phyloP scores from a whole-genome alignment of 2,329 filamentous ascomycete genomes.

The Aspergillus felis region DNA sequence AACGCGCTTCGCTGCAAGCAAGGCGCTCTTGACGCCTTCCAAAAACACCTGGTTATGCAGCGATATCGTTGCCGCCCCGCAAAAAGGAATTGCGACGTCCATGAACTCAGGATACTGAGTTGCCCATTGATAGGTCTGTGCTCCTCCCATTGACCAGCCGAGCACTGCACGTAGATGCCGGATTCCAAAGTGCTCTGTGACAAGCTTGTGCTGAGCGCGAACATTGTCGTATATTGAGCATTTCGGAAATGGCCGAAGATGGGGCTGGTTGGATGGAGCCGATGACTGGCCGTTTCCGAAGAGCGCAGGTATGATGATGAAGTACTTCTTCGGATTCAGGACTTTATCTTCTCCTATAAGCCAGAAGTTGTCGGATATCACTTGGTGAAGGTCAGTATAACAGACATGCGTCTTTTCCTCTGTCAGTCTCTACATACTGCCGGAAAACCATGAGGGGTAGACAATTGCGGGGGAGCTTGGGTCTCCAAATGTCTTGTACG shows the following conservation, averaged over 20 bases:
- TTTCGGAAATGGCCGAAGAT: conserved; percentile 56
- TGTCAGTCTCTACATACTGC: conserved; percentile 38
- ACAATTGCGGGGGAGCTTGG: conserved; percentile 61
- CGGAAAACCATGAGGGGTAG: conserved; percentile 75
- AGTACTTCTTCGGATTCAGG: conserved; percentile 62
- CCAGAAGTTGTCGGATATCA: conserved; percentile 70
- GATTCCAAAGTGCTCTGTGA: conserved; percentile 61
- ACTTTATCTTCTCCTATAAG: conserved; percentile 64
- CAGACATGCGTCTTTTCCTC: background rate
- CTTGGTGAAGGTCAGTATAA: conserved; percentile 18
- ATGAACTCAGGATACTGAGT: conserved; percentile 62
- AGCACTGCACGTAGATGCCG: conserved; percentile 59
- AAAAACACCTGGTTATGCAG: conserved; percentile 67
- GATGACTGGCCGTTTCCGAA: conserved; percentile 68
- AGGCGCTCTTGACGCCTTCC: conserved; percentile 58
- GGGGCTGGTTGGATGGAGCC: conserved; percentile 60
- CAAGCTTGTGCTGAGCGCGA: conserved; percentile 60
- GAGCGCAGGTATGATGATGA: conserved; percentile 64
- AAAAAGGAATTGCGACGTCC: conserved; percentile 63
- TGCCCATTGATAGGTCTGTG: conserved; percentile 63
- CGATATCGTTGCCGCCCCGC: conserved; percentile 60
- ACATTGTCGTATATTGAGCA: conserved; percentile 68
- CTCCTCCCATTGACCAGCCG: conserved; percentile 70
- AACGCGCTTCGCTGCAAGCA: conserved; percentile 56
- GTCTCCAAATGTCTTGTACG: conserved; percentile 72